Evolutionary conservation across 306 rosid genomes (phyloP), one percentile per base, ranked within the genome.

Genomic region (Geum urbanum): DNA sequence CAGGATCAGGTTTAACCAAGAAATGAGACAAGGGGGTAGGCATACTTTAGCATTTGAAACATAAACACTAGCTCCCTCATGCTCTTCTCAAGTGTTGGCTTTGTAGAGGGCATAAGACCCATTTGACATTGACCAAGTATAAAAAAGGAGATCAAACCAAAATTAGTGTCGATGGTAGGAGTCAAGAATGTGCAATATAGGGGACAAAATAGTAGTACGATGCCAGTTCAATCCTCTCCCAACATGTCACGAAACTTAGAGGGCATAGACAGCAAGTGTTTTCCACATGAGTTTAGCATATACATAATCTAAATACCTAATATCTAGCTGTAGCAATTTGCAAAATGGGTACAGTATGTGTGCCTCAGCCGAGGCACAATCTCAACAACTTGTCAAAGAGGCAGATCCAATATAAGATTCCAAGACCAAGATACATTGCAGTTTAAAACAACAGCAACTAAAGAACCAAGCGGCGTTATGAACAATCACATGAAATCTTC

Each of bases 351-450:
- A 19, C 43, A 15, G 50, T 9, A 22, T 39, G 52, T 63, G 77
- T 49, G 41, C 43, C 63, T 72, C 54, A 40, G 54, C 45, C 49
- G 5, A 40, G 37, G n/a, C 4, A 39, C 22, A 49, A 14, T 43
- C 19, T 72, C 27, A 39, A 63, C 43, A 13, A 47, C 57, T 47
- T 46, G 48, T 27, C 56, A 59, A 46, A 14, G 24, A 70, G 43
- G 5, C 1, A 22, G 32, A 44, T 45, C 22, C 37, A 32, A 32
- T 32, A 32, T 32, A 32, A 32, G 24, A 60, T 7, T 40, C 52
- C 11, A 20, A 19, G 62, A 48, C 35, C 61, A 61, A 63, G 63
- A 50, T 22, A 20, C 55, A 51, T 53, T 67, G 72, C 59, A 50
- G 19, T 47, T 51, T 50, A 32, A 32, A 32, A 32, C 37, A 64